Base-by-base conservation (phyloP, 306 rosid species). In the Canavalia gladiata region DNA sequence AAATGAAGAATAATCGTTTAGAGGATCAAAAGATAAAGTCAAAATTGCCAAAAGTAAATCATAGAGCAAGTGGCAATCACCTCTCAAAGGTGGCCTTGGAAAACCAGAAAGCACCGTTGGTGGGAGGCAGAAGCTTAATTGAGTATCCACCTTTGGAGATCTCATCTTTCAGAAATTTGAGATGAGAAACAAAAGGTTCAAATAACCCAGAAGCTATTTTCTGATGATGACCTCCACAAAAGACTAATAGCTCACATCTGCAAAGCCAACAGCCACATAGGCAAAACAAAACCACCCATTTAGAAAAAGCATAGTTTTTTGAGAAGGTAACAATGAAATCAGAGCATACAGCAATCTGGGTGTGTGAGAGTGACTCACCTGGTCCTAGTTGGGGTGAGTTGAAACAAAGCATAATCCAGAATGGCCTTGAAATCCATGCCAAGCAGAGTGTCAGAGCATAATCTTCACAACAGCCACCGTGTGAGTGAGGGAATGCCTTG, bases 141-240 rank as follows among this genome's bases (percentile, higher is more conserved):
- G 92, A 90, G 86, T 90, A 88, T 9, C 94, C 92, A 73, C 91
- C 92, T 86, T 88, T 88, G 12, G 88, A 87, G 87, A 90, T 88
- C 91, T 90, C 91, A 87, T 90, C 91, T 56, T 82, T 84, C 2
- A 75, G 76, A 73, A 82, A 88, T 34, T 87, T 88, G 67, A 90
- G 87, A 79, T 90, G 92, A 80, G 90, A 76, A 74, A 87, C 39
- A 13, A 90, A 90, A 46, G 94, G 94, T 8, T 90, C 83, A 4
- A 90, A 88, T 46, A 90, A 76, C 60, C 94, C 94, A 79, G 92
- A 90, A 78, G 92, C 94, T 33, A 90, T 87, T 77, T 87, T 90
- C 81, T 88, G 88, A 58, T 76, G 68, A 64, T 28, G 46, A 77
- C 47, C 85, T 37, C 87, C 94, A 65, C 29, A 74, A 79, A 85